Evolutionary conservation across 1,284 basidiomycete species (phyloP).

Genomic region (Kalmanozyma brasiliensis): DNA sequence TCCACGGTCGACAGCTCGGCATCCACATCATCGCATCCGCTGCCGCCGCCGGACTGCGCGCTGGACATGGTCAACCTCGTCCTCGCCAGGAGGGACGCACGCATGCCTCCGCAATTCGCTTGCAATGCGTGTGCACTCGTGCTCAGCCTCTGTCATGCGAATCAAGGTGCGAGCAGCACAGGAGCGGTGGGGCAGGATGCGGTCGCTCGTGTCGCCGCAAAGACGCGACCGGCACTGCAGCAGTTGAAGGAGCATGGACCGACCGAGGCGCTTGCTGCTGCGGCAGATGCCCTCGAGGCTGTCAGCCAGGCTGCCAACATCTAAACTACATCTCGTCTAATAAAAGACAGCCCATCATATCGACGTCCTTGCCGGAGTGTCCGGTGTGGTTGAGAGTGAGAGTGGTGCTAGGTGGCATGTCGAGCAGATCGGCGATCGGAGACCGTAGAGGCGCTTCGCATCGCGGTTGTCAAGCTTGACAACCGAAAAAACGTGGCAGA

Average conservation of each 20-base stretch:
- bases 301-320: constrained; percentile 9
- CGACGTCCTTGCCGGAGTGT: no score
- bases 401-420: no score
- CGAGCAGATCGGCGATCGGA: no score
- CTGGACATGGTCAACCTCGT: constrained; percentile 58
- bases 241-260: constrained; percentile 38
- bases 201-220: constrained; percentile 10
- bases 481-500: not conserved
- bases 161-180: constrained; percentile 3
- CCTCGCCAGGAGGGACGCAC: constrained; percentile 52
- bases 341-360: no score
- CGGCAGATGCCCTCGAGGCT: constrained; percentile 32
- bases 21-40: constrained; percentile 37
- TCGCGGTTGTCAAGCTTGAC: not conserved
- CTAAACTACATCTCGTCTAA: no score
- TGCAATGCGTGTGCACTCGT: constrained; percentile 53
- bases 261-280: constrained; percentile 39
- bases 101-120: constrained; percentile 62
- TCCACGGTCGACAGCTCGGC: constrained; percentile 38
- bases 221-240: constrained; percentile 28
- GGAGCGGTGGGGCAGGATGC: constrained; percentile 36
- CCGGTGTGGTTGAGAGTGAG: no score
- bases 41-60: constrained; percentile 41
- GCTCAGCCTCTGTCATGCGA: constrained; percentile 30
- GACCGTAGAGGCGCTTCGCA: no score